These are phyloP conservation scores for Phytophthora quininea DNA, from an alignment of 352 stramenopile genomes.

Conservation along the genomic window DNA sequence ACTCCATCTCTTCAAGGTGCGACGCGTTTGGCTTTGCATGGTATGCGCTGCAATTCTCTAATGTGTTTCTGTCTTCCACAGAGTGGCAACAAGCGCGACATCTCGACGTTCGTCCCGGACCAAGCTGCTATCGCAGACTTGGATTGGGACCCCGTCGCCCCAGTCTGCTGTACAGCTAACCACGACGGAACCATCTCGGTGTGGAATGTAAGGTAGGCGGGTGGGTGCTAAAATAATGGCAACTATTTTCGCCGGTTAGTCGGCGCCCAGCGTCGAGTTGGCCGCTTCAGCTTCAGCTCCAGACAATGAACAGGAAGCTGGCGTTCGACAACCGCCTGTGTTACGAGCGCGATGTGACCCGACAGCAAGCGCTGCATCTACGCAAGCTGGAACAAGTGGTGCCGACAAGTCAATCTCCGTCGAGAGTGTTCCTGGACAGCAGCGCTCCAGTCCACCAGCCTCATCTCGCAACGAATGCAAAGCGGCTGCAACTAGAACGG, in stretches of 20 bases:
- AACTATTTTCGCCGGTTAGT: constrained; percentile 27
- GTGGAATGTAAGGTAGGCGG: constrained; percentile 38
- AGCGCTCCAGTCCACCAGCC: constrained; percentile 45
- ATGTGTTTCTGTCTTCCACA: constrained; percentile 13
- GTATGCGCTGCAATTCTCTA: not conserved
- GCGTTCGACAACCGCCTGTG: constrained; percentile 84
- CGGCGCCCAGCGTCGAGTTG: constrained; percentile 17
- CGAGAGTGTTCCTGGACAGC: constrained; percentile 67
- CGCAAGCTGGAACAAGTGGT: constrained; percentile 68
- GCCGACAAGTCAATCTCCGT: constrained; percentile 64
- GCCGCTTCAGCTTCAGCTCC: constrained; percentile 3
- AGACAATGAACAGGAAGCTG: constrained; percentile 74
- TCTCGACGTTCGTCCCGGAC: constrained; percentile 36
- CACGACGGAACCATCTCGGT: constrained; percentile 44
- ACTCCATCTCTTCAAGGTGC: constrained; percentile 49
- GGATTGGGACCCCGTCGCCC: constrained; percentile 46
- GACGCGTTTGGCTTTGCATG: not conserved
- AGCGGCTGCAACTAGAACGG: constrained; percentile 63
- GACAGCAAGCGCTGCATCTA: constrained; percentile 67
- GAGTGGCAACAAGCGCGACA: constrained; percentile 24
- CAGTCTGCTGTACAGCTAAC: constrained; percentile 42
- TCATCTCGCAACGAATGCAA: constrained; percentile 62
- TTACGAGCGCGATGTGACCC: constrained; percentile 77
- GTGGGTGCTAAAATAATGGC: constrained; percentile 28
- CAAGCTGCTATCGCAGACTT: constrained; percentile 34